phyloP scores from a whole-genome alignment of 2,329 filamentous ascomycete genomes.

The Colletotrichum falcatum region DNA sequence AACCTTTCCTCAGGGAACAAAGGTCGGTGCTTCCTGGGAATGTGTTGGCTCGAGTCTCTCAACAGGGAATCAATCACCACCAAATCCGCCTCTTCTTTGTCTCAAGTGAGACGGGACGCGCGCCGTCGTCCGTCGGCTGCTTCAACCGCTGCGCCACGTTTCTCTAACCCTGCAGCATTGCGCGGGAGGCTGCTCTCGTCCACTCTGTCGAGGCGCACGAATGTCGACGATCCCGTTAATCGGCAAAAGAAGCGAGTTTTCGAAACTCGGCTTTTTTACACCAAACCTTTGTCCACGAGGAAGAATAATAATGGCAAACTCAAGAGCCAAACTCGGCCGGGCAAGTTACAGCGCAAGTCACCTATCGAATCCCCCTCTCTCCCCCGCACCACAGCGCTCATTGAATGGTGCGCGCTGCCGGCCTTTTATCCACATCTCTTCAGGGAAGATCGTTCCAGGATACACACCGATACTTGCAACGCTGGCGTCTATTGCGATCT shows the following conservation, averaged over 20 bases:
- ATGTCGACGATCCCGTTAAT: conserved; percentile 14
- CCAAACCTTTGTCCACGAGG: background rate
- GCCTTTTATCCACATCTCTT: background rate
- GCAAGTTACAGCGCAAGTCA: background rate
- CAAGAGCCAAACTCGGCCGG: background rate
- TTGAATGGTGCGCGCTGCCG: conserved; percentile 2
- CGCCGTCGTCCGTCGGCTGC: conserved; percentile 21
- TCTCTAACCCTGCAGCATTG: conserved; percentile 7
- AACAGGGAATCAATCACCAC: background rate
- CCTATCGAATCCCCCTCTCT: conserved; percentile 12
- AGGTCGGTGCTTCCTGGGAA: background rate
- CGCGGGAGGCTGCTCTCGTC: background rate
- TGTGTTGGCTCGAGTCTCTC: background rate
- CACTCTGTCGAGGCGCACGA: conserved; percentile 10
- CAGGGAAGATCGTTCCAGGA: conserved; percentile 30
- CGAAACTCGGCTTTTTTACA: background rate
- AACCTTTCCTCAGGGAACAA: background rate
- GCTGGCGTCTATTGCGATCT: conserved; percentile 33
- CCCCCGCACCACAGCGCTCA: conserved; percentile 26
- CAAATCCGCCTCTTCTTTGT: conserved; percentile 15
- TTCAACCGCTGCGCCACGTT: conserved; percentile 17
- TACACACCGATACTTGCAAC: conserved; percentile 38
- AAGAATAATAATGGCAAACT: background rate
- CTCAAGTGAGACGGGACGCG: conserved; percentile 10
- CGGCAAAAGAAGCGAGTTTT: conserved; percentile 25